A percentile compares a stretch with the other conserved stretches of the same genome.
phyloP scores from a whole-genome alignment of 192 early-diverging fungal genomes.

The Glomus cerebriforme region DNA sequence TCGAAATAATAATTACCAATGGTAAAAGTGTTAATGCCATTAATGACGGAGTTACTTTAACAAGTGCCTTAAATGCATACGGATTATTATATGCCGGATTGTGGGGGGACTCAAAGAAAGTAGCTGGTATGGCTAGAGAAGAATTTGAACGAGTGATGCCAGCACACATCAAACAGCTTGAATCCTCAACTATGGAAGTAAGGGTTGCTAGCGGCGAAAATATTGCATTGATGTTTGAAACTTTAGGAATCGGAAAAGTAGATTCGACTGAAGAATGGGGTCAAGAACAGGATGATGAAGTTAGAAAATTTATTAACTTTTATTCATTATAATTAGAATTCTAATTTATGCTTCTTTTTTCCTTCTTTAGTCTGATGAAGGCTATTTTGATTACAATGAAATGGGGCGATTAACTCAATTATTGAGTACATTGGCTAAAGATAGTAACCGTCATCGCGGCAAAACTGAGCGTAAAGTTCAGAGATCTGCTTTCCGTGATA shows the following conservation, averaged over 20 bases:
- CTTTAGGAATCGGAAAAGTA: slow-evolving; percentile 42
- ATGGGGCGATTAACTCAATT: slow-evolving; percentile 41
- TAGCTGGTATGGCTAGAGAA: slow-evolving; percentile 37
- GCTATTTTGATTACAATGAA: slow-evolving; percentile 47
- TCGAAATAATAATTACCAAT: slow-evolving; percentile 38
- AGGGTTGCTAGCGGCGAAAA: slow-evolving; percentile 73
- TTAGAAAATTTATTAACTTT: not conserved
- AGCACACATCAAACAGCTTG: slow-evolving; percentile 55
- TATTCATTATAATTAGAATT: not conserved
- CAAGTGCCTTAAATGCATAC: slow-evolving; percentile 41
- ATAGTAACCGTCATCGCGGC: slow-evolving; percentile 57
- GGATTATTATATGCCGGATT: slow-evolving; percentile 40
- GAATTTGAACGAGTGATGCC: slow-evolving; percentile 51
- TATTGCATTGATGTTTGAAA: slow-evolving; percentile 71
- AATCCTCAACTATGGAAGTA: slow-evolving; percentile 59
- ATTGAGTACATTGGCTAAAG: slow-evolving; percentile 55
- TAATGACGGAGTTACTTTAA: slow-evolving; percentile 34
- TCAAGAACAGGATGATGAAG: slow-evolving; percentile 30
- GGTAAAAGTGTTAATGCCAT: slow-evolving; percentile 40
- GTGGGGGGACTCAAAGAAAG: slow-evolving; percentile 36
- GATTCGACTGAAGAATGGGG: slow-evolving; percentile 34
- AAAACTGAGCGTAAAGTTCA: slow-evolving; percentile 61
- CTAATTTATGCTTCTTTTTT: not conserved
- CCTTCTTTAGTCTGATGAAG: slow-evolving; percentile 1
- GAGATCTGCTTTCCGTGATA: slow-evolving; percentile 65